phyloP scores from a whole-genome alignment of 169 alveolate species.

The Eimeria acervulina region DNA sequence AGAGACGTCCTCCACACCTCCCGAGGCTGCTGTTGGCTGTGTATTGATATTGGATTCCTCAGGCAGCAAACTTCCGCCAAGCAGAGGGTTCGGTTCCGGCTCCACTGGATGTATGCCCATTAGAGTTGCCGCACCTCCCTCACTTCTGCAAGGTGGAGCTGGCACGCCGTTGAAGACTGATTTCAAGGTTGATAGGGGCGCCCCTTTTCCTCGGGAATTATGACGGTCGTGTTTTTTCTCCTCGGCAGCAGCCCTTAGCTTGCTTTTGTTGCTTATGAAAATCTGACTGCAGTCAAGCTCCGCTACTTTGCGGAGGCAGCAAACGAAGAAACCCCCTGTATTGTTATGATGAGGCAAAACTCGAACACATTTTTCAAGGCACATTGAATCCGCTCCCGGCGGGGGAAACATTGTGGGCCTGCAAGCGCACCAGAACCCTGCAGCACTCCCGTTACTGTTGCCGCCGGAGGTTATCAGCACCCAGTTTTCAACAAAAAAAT shows the following conservation, averaged over 20 bases:
- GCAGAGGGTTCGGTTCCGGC: conserved; percentile 54
- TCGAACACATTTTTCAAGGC: conserved; percentile 91
- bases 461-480: neutral
- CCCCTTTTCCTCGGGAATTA: neutral
- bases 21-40: neutral
- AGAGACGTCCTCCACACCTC: neutral
- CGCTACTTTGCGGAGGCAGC: conserved; percentile 83
- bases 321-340: conserved; percentile 96
- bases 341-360: conserved; percentile 96
- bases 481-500: neutral
- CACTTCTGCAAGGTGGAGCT: neutral
- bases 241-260: conserved; percentile 52
- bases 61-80: conserved; percentile 15
- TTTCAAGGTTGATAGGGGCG: neutral
- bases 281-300: conserved; percentile 63
- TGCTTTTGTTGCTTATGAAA: conserved; percentile 73
- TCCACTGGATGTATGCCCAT: conserved; percentile 6
- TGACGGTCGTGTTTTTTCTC: conserved; percentile 1
- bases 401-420: conserved; percentile 89
- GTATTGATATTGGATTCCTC: neutral
- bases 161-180: neutral
- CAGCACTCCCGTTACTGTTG: neutral
- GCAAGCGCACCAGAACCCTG: conserved; percentile 2
- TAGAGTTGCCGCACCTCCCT: neutral
- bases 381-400: conserved; percentile 82